Percentiles rank a stretch among this genome's conserved stretches.
Conservation (phyloP, 2,329 filamentous ascomycete genomes). For the Alternaria dauci region DNA sequence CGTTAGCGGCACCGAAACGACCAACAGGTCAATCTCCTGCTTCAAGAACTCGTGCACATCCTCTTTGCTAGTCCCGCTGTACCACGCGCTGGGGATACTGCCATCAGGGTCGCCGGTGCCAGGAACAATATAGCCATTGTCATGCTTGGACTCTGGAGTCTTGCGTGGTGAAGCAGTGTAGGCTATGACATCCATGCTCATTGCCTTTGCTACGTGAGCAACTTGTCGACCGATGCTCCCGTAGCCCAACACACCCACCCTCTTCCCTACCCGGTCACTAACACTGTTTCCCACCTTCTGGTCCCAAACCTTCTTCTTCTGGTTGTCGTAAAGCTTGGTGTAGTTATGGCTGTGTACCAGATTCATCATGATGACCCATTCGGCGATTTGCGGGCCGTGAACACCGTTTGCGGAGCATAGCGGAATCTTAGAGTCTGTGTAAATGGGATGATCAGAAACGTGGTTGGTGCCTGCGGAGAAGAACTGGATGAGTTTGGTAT, state of each 20-base stretch:
- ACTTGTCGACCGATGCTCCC: slow-evolving; percentile 70
- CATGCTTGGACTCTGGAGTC: slow-evolving; percentile 70
- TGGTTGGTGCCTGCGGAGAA: slow-evolving; percentile 67
- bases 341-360: slow-evolving; percentile 66
- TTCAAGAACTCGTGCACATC: slow-evolving; percentile 63
- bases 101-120: slow-evolving; percentile 70
- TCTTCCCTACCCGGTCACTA: slow-evolving; percentile 65
- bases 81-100: slow-evolving; percentile 64
- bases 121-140: slow-evolving; percentile 72
- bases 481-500: slow-evolving; percentile 63
- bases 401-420: slow-evolving; percentile 65
- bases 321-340: slow-evolving; percentile 63
- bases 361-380: slow-evolving; percentile 72
- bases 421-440: slow-evolving; percentile 61
- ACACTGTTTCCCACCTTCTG: slow-evolving; percentile 47
- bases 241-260: slow-evolving; percentile 68
- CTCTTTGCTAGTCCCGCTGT: slow-evolving; percentile 62
- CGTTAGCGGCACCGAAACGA: slow-evolving; percentile 67
- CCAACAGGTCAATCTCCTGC: slow-evolving; percentile 65
- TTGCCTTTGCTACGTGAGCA: slow-evolving; percentile 65
- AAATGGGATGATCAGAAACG: slow-evolving; percentile 61
- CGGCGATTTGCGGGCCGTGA: slow-evolving; percentile 70
- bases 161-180: slow-evolving; percentile 76
- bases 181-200: slow-evolving; percentile 77
- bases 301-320: slow-evolving; percentile 65